Conservation (phyloP, 768 basidiomycete genomes). For the Lentinula boryana region DNA sequence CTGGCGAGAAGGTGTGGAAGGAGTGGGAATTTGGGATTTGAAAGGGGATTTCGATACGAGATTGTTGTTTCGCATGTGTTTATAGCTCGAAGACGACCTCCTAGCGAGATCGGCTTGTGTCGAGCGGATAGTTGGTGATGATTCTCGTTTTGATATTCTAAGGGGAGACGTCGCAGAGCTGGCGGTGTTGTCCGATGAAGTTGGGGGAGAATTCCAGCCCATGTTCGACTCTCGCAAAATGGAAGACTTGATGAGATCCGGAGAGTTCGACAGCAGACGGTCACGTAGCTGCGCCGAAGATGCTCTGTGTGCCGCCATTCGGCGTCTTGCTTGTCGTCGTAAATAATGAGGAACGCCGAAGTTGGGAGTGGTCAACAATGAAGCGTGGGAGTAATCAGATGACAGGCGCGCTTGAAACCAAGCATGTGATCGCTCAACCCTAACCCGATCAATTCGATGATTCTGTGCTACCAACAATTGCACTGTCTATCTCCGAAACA, state of each 20-base stretch:
- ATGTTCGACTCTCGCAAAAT: conserved; percentile 59
- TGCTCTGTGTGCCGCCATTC: conserved; percentile 18
- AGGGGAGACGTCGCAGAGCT: conserved; percentile 53
- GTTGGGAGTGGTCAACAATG: conserved; percentile 2
- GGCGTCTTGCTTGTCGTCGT: conserved; percentile 1
- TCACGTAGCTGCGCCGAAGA: conserved; percentile 48
- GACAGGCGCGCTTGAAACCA: background rate
- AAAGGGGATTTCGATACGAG: conserved; percentile 87
- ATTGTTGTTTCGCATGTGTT: conserved; percentile 68
- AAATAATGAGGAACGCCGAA: background rate
- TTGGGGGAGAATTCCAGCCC: conserved; percentile 51
- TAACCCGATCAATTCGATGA: no score
- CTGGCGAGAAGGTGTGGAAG: conserved; percentile 30
- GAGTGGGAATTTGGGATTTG: conserved; percentile 57
- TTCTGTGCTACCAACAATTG: no score
- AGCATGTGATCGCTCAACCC: background rate
- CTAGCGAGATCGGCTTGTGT: conserved; percentile 51
- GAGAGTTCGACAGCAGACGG: conserved; percentile 54
- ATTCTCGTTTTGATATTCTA: conserved; percentile 68
- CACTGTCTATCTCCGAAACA: no score
- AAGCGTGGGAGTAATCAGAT: background rate
- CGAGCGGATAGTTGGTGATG: conserved; percentile 28
- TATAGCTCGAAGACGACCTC: conserved; percentile 73
- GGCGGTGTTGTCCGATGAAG: conserved; percentile 24
- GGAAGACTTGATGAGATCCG: conserved; percentile 58